Base-by-base conservation (phyloP, 108 stramenopile genomes). In the Chaetoceros tenuissimus region DNA sequence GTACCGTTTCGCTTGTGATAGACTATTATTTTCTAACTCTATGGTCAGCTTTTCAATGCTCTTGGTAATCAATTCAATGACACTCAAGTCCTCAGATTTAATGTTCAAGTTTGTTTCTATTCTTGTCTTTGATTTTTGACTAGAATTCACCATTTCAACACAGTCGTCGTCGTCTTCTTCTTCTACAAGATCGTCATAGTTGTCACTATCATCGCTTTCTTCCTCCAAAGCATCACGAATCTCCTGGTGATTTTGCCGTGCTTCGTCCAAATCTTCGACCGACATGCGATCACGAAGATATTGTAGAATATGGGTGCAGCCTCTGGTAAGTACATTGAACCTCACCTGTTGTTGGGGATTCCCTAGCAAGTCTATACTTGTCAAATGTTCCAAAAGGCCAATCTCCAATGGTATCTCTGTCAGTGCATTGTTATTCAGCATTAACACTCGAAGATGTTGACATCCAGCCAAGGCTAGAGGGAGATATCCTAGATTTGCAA, bases 1-100 rank as follows among this genome's bases (percentile, higher is more conserved):
- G 48, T 71, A 72, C 47, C 63, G 55, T 49, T 69, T 71, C 28
- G 75, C 75, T 57, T 76, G 60, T 2, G 60, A 55, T 1, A 76
- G 43, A 24, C 55, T 56, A 2, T 56, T 26, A 45, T 64, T 28
- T 18, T 68, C 64, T 21, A 76, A 0, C 46, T 76, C 26, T 7
- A 7, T 18, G 23, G 71, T 47, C 28, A 72, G 19, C 23, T 60
- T 28, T 5, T 60, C 45, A 20, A 75, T 69, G 18, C 47, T 60
- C 2, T 47, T 28, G 24, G 23, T 48, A 24, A 63, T 46, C 26
- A 47, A 51, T 3, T 34, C 44, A 24, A 60, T 19, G 19, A 64
- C 28, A 0, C 13, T 52, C 45, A 25, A 24, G 7, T 21, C 53
- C 25, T 19, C 3, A 22, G 40, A 13, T 30, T 28, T 20, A 51